A percentile compares a stretch with the other conserved stretches of the same genome.
Conservation (phyloP, 2,329 filamentous ascomycete species). For the Aaosphaeria arxii region DNA sequence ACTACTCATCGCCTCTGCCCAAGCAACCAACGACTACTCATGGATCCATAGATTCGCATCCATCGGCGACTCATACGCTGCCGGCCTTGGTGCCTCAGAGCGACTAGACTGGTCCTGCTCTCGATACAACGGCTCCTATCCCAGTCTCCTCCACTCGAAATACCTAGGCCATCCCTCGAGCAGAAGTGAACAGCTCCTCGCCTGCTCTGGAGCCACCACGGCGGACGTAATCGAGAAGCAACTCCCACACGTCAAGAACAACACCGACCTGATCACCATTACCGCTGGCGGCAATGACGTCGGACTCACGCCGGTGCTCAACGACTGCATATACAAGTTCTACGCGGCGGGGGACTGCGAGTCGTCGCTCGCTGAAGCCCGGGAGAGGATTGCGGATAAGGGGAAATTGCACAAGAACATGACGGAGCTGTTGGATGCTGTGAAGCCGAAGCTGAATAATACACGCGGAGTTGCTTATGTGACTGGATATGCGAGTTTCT, state of each 20-base stretch:
- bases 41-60: conserved; percentile 26
- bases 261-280: conserved; percentile 26
- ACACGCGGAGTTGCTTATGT: conserved; percentile 23
- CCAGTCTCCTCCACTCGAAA: conserved; percentile 18
- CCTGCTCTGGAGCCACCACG: conserved; percentile 28
- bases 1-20: no score
- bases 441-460: conserved; percentile 18
- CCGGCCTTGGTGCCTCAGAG: conserved; percentile 24
- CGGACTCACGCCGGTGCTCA: conserved; percentile 22
- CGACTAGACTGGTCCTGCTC: conserved; percentile 26
- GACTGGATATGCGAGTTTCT: conserved; percentile 30
- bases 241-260: conserved; percentile 11
- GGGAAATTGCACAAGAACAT: conserved; percentile 18
- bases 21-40: background rate
- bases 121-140: conserved; percentile 25
- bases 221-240: conserved; percentile 22
- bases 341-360: conserved; percentile 24
- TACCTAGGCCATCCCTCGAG: conserved; percentile 9
- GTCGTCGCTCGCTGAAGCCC: conserved; percentile 16
- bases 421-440: conserved; percentile 14
- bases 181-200: conserved; percentile 22
- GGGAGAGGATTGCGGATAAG: conserved; percentile 11
- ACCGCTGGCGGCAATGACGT: conserved; percentile 33
- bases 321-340: conserved; percentile 30
- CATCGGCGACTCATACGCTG: conserved; percentile 30